These are phyloP conservation scores for Boletellus ananiceps DNA, from an alignment of 768 basidiomycete genomes.

Conservation along the genomic window DNA sequence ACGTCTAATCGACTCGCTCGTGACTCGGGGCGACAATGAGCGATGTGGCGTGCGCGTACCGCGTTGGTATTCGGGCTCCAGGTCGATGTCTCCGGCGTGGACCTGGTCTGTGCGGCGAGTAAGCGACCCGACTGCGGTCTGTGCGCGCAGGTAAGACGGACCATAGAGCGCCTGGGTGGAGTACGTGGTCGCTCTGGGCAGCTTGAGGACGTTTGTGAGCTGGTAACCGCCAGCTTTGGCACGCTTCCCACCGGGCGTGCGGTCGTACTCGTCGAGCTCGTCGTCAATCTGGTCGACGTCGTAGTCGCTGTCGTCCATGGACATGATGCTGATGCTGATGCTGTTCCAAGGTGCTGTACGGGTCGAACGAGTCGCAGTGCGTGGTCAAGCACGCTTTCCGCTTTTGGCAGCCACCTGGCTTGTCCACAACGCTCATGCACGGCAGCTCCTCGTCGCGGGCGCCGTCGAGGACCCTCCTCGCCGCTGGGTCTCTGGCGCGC, in stretches of 20 bases:
- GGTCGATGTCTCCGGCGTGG: conserved; percentile 54
- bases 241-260: neutral
- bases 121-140: neutral
- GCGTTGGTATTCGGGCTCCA: conserved; percentile 78
- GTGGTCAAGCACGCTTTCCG: neutral
- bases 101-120: conserved; percentile 51
- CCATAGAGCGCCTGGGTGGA: conserved; percentile 59
- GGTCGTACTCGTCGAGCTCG: conserved; percentile 2
- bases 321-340: neutral
- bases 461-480: conserved; percentile 4
- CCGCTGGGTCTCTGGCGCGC: conserved; percentile 6
- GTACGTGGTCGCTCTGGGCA: conserved; percentile 58
- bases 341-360: no score
- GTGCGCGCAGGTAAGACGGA: conserved; percentile 12
- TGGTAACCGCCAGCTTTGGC: conserved; percentile 19
- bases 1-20: conserved; percentile 42
- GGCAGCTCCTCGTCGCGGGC: conserved; percentile 16
- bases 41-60: conserved; percentile 36
- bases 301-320: conserved; percentile 20
- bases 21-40: neutral
- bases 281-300: conserved; percentile 22
- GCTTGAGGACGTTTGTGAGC: conserved; percentile 45
- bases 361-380: neutral
- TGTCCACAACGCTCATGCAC: conserved; percentile 7
- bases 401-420: conserved; percentile 2